phyloP scores from a whole-genome alignment of 257 asterid species.

The Nicotiana undulata region DNA sequence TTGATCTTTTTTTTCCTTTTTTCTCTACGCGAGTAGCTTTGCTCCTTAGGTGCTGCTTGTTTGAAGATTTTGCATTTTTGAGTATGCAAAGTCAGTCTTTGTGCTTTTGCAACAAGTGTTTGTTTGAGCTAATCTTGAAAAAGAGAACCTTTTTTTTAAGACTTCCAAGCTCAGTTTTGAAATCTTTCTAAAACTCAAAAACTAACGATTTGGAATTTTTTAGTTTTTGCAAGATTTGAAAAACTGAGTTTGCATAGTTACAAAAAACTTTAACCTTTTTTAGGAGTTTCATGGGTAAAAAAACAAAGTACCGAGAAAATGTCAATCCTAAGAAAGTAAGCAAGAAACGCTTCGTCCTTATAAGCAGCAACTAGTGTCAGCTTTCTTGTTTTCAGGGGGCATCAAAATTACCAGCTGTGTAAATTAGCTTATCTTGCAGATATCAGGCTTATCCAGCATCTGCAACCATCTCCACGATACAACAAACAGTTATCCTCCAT shows the following conservation, averaged over 20 bases:
- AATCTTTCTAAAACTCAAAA: too few relatives aligned
- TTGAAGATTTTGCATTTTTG: too few relatives aligned
- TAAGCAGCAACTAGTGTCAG: not conserved
- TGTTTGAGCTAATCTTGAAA: too few relatives aligned
- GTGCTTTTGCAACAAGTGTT: too few relatives aligned
- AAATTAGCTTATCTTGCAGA: not conserved
- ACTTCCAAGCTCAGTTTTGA: too few relatives aligned
- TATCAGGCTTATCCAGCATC: not conserved
- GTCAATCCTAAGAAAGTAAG: not conserved
- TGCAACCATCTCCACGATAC: constrained; percentile 1
- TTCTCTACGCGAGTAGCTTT: not conserved
- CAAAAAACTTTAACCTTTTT: not conserved
- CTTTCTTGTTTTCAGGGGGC: not conserved
- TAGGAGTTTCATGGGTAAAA: not conserved
- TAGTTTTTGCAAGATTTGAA: too few relatives aligned
- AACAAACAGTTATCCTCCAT: not conserved
- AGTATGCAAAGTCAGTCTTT: too few relatives aligned
- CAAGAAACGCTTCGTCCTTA: not conserved
- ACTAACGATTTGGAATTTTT: too few relatives aligned
- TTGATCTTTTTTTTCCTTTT: not conserved
- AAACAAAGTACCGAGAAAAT: not conserved
- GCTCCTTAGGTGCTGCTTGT: too few relatives aligned
- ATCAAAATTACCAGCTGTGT: not conserved
- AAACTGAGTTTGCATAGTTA: too few relatives aligned
- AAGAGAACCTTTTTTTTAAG: too few relatives aligned